Conservation (phyloP, 1,284 basidiomycete genomes). For the Phaffia rhodozyma region DNA sequence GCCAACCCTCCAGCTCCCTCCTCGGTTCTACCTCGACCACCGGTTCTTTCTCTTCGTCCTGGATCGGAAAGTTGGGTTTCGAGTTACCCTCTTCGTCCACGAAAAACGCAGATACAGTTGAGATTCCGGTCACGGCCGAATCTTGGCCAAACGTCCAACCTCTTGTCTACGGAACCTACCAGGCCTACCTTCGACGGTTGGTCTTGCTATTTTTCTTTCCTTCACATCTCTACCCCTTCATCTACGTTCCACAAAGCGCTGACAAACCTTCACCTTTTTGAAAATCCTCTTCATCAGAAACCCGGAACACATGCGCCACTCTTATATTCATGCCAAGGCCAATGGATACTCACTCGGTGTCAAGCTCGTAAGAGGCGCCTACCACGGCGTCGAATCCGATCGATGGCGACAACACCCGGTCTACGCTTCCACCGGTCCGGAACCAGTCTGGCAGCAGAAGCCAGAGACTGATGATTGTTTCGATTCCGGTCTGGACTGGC, state of each 20-base stretch:
- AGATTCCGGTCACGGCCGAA: background rate
- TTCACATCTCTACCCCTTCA: too few species aligned
- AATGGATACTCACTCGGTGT: constrained; percentile 72
- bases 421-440: constrained; percentile 26
- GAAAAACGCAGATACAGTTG: background rate
- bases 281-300: constrained; percentile 17
- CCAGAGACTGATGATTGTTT: constrained; percentile 68
- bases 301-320: constrained; percentile 52
- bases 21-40: background rate
- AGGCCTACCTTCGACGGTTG: constrained; percentile 67
- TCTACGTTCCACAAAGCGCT: too few species aligned
- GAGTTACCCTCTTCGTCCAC: background rate
- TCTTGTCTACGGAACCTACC: constrained; percentile 66
- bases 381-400: constrained; percentile 60
- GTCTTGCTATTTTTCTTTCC: constrained; percentile 13
- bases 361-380: constrained; percentile 91
- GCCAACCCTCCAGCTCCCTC: background rate
- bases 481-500: constrained; percentile 51
- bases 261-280: background rate
- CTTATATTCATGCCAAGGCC: constrained; percentile 54
- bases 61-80: background rate
- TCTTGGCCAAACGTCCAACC: constrained; percentile 41
- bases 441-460: constrained; percentile 40
- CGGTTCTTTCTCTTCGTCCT: too few species aligned
- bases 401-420: constrained; percentile 29